Conservation (phyloP, 306 rosid species). For the Cucurbita ficifolia region DNA sequence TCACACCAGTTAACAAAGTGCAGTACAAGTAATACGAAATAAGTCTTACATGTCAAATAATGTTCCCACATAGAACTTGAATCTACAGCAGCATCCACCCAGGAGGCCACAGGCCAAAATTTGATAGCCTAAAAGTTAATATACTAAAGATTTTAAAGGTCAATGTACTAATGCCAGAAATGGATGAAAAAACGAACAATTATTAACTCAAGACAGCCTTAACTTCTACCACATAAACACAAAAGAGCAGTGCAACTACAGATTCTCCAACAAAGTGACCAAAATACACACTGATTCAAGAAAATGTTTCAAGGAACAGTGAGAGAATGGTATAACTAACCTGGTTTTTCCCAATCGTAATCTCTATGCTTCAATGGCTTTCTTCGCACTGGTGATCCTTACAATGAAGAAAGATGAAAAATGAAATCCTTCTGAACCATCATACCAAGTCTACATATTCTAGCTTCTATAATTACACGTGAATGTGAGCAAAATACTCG, state of each 20-base stretch:
- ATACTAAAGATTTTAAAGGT: not conserved
- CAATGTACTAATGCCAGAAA: not conserved
- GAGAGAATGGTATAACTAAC: slow-evolving; percentile 9
- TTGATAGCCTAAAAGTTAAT: not conserved
- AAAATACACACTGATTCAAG: not conserved
- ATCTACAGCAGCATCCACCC: not conserved
- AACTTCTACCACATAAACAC: not conserved
- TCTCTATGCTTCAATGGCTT: slow-evolving; percentile 95
- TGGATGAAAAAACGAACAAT: not conserved
- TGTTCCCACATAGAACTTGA: not conserved
- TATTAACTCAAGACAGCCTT: not conserved
- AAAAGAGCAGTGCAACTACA: not conserved
- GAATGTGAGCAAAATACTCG: not conserved
- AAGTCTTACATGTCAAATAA: not conserved
- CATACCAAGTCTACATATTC: not conserved
- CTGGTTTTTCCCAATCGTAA: slow-evolving; percentile 95
- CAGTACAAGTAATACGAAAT: not conserved
- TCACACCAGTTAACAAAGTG: not conserved
- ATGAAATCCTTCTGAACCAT: not conserved
- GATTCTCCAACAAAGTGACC: not conserved
- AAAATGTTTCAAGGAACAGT: not conserved
- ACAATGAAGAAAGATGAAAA: slow-evolving; percentile 21
- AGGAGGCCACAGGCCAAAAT: not conserved
- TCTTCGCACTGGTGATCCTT: slow-evolving; percentile 81
- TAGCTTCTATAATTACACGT: not conserved